Conservation (phyloP, 179 eudicot species). For the Sideroxylon spinosum region DNA sequence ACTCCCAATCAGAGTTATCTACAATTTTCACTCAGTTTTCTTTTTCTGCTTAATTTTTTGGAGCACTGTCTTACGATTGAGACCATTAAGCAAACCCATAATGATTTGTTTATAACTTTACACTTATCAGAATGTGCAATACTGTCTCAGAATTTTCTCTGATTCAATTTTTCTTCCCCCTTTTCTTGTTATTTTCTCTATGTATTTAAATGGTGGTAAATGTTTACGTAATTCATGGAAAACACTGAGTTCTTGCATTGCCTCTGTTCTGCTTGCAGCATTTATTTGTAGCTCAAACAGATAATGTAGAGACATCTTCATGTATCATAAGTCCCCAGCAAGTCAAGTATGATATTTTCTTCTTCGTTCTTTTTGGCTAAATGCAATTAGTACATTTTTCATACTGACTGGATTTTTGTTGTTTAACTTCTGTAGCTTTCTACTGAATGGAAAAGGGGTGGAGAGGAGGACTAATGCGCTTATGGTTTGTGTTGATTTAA, state of each 20-base stretch:
- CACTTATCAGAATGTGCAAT: background rate
- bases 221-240: background rate
- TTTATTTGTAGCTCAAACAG: slow-evolving; percentile 69
- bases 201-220: background rate
- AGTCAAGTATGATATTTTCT: slow-evolving; percentile 55
- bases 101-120: background rate
- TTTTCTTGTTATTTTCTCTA: background rate
- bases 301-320: slow-evolving; percentile 71
- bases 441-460: slow-evolving; percentile 79
- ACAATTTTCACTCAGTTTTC: background rate
- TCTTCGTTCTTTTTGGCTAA: background rate
- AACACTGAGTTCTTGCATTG: background rate
- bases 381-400: background rate
- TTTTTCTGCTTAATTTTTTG: background rate
- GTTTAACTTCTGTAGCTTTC: slow-evolving; percentile 56
- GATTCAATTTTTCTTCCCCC: background rate
- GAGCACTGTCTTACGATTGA: too few relatives aligned
- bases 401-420: slow-evolving; percentile 15
- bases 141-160: background rate
- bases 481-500: slow-evolving; percentile 43
- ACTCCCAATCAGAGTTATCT: background rate
- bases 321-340: slow-evolving; percentile 68
- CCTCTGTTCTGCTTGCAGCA: slow-evolving; percentile 41
- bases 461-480: slow-evolving; percentile 42
- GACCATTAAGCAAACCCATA: background rate